Evolutionary conservation across 345 rosid species (phyloP), one percentile per base, ranked within the genome.

Genomic region (Bruguiera parviflora): DNA sequence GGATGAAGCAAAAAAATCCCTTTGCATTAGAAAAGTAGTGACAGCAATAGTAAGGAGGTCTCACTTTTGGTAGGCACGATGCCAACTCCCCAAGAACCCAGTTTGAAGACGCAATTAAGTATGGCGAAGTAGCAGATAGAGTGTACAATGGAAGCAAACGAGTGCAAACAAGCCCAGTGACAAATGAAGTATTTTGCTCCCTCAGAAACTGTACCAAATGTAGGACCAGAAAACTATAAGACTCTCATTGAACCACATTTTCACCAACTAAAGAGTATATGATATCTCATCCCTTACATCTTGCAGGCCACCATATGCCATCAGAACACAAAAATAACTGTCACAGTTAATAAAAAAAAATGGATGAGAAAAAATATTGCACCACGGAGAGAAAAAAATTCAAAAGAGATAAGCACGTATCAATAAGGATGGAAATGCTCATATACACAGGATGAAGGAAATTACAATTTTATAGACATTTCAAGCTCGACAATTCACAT

Each of bases 51-150:
- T 19, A 67, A 58, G 58, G 63, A 62, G 25, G 59, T 67, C 83
- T 81, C 73, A 87, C 97, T 77, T 88, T 82, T 33, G 96, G 90
- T 62, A 92, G 83, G 84, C 93, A 89, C 69, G 86, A 62, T 4
- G 85, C 87, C 68, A 92, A 90, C 82, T 92, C 97, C 66, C 96
- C 92, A 60, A 92, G 78, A 47, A 92, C 84, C 97, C 97, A 92
- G 74, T 85, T 88, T 51, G 92, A 93, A 63, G 92, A 79, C 63
- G 97, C 93, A 81, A 92, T 80, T 84, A 89, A 76, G 74, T 86
- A 84, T 63, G 97, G 97, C 46, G 82, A 70, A 73, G 77, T 78
- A 51, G 52, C 78, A 61, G 90, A 67, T 65, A 81, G 29, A 35
- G 77, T 71, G 77, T 82, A 88, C 56, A 92, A 71, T 4, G 96